phyloP scores from a whole-genome alignment of 257 asterid genomes.

The Solanum bukasovii region DNA sequence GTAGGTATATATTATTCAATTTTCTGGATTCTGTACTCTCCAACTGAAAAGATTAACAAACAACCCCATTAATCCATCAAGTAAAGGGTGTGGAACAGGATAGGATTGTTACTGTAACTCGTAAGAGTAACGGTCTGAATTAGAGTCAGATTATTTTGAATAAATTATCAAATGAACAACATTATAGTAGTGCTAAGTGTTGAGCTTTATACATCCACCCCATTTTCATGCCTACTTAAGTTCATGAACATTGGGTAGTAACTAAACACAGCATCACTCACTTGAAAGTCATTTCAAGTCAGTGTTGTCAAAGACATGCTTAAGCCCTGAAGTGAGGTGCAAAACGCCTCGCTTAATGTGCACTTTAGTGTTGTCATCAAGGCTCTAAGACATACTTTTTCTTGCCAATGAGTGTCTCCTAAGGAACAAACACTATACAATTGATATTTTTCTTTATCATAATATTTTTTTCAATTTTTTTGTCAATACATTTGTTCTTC shows the following conservation, averaged over 20 bases:
- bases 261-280: background rate
- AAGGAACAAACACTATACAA: background rate
- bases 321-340: background rate
- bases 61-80: background rate
- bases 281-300: background rate
- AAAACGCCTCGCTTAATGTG: background rate
- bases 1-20: slow-evolving; percentile 20
- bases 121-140: background rate
- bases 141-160: background rate
- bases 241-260: background rate
- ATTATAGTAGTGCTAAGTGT: background rate
- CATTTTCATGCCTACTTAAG: background rate
- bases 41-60: slow-evolving; percentile 30
- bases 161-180: background rate
- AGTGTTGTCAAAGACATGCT: background rate
- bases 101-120: background rate
- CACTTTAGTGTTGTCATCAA: background rate
- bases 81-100: background rate
- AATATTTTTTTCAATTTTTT: background rate
- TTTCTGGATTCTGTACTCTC: slow-evolving; percentile 48
- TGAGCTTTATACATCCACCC: background rate
- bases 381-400: background rate
- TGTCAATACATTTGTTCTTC: background rate
- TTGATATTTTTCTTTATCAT: background rate
- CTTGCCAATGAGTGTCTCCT: background rate